Evolutionary conservation across 352 stramenopile species (phyloP), one percentile per base, ranked within the genome.

Genomic region (Globisporangium middletonii): DNA sequence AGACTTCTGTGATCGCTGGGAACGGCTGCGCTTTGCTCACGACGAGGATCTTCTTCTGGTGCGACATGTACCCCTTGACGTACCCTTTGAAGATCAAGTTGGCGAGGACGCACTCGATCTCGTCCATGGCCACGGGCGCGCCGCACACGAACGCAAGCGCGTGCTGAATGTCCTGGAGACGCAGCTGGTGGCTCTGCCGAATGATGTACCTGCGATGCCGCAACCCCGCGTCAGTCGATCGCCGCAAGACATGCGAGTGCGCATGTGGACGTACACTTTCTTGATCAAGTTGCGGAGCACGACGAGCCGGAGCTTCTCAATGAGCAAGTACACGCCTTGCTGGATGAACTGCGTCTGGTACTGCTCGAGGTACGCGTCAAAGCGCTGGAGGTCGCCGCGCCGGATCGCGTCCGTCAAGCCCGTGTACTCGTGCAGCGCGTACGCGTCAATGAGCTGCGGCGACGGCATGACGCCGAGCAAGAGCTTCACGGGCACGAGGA

Each of bases 1-100:
- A 83, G 16, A 94, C 84, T 55, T 84, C 71, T 18, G 86, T 77
- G 64, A 95, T 92, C 44, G 75, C 47, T 42, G 95, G 95, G 67
- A 98, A 98, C 38, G 95, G 86, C 64, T 97, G 87, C 60, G 89
- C 75, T 64, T 98, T 98, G 64, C 88, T 97, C 33, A 99, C 75
- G 18, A 98, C 94, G 37, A 98, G 74, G 9, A 98, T 88, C 68
- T 97, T 97, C 73, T 98, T 98, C 59, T 92, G 81, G 75, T 98
- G 95, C 53, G 90, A 97, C 71, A 99, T 96, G 79, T 99, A 99
- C 16, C 96, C 96, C 54, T 97, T 96, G 65, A 99, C 83, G 68
- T 96, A 96, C 37, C 93, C 89, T 61, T 97, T 96, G 70, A 96
- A 98, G 67, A 99, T 98, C 42, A 99, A 77, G 72, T 98, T 99